A percentile compares a stretch with the other conserved stretches of the same genome.
phyloP scores from a whole-genome alignment of 352 stramenopile genomes.

The Pythium insidiosum region DNA sequence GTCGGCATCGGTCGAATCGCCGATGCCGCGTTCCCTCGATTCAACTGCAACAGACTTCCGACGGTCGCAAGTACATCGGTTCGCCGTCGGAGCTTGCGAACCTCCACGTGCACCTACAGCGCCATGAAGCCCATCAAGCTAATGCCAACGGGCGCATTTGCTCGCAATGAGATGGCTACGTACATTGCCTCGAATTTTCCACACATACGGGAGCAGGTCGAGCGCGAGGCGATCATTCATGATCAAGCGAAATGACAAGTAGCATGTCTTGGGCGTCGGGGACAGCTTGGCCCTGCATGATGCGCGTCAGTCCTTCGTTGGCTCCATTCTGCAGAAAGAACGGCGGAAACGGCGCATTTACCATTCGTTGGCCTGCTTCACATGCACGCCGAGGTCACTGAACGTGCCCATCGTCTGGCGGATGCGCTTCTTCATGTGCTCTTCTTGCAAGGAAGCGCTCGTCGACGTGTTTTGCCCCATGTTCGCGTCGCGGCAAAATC shows the following conservation, averaged over 20 bases:
- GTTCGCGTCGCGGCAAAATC: too few species aligned
- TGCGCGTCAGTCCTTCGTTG: too few species aligned
- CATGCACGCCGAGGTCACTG: constrained; percentile 58
- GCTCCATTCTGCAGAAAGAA: too few species aligned
- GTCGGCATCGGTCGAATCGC: too few species aligned
- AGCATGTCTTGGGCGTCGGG: constrained; percentile 67
- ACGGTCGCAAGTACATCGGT: constrained; percentile 22
- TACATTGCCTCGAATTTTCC: constrained; percentile 58
- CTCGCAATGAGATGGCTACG: too few species aligned
- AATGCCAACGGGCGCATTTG: too few species aligned
- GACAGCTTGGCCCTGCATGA: constrained; percentile 39
- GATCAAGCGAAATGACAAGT: constrained; percentile 65
- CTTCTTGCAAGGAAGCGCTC: constrained; percentile 26
- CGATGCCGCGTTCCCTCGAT: too few species aligned
- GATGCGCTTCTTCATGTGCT: constrained; percentile 69
- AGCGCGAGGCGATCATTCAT: constrained; percentile 50
- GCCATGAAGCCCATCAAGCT: too few species aligned
- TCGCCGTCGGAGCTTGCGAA: constrained; percentile 56
- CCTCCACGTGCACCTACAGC: constrained; percentile 64
- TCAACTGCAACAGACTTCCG: too few species aligned
- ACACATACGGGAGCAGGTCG: constrained; percentile 67
- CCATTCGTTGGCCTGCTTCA: constrained; percentile 76
- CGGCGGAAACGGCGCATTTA: too few species aligned
- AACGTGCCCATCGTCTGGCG: constrained; percentile 61
- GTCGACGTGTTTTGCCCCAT: constrained; percentile 67